Evolutionary conservation across 768 basidiomycete genomes (phyloP).

Genomic region (Leccinellum luteum): DNA sequence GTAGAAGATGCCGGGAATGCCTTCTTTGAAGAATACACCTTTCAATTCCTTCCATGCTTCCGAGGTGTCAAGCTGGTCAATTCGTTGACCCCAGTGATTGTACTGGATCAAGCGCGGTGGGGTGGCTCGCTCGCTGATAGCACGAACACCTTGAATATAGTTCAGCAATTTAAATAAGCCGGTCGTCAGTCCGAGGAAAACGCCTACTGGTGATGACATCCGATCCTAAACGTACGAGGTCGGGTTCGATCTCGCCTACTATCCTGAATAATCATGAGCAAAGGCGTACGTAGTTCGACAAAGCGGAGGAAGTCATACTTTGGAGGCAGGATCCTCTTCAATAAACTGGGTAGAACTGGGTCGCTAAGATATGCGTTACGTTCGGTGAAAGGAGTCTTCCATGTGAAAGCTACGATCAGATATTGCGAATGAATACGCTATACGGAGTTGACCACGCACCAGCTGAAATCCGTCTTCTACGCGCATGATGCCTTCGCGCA

Average conservation of each 20-base stretch:
- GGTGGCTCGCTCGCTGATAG: constrained; percentile 39
- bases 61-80: constrained; percentile 66
- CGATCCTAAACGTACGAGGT: constrained; percentile 56
- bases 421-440: not conserved
- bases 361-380: constrained; percentile 63
- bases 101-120: constrained; percentile 65
- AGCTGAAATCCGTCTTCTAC: constrained; percentile 66
- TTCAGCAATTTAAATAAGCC: not conserved
- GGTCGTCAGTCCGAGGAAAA: not conserved
- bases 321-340: constrained; percentile 55
- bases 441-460: constrained; percentile 32
- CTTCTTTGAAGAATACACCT: constrained; percentile 60
- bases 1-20: constrained; percentile 64
- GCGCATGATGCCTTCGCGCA: constrained; percentile 42
- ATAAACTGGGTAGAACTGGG: constrained; percentile 55
- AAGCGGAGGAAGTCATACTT: constrained; percentile 31
- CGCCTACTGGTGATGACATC: constrained; percentile 53
- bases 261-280: constrained; percentile 32
- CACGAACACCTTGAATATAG: constrained; percentile 47
- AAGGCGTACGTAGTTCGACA: not conserved
- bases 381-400: constrained; percentile 51
- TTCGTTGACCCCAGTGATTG: constrained; percentile 66
- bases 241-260: constrained; percentile 50
- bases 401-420: not conserved
- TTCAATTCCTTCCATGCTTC: constrained; percentile 75